Evolutionary conservation across 108 stramenopile species (phyloP).

Genomic region (Cyclotella sp.): DNA sequence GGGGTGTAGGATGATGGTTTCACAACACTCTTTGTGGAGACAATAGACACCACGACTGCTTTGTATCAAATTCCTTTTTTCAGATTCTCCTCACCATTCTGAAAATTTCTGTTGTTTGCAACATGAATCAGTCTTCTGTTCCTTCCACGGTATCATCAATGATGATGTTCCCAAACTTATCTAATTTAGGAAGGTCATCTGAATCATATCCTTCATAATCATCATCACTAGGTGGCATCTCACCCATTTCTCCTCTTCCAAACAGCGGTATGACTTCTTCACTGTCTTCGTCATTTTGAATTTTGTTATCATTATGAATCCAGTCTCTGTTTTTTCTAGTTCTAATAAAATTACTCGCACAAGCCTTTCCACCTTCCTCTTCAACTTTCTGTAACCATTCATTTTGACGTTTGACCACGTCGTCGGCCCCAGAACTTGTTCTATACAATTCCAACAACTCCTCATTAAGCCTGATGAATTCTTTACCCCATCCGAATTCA

Average conservation of each 20-base stretch:
- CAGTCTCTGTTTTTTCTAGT: slow-evolving; percentile 48
- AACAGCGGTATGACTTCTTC: slow-evolving; percentile 37
- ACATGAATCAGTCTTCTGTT: not conserved
- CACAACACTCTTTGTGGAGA: too few species aligned
- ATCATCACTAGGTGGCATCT: slow-evolving; percentile 63
- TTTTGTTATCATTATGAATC: slow-evolving; percentile 22
- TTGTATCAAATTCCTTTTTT: too few species aligned
- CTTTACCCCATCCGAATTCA: slow-evolving; percentile 96
- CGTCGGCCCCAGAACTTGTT: slow-evolving; percentile 68
- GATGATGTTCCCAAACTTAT: slow-evolving; percentile 41
- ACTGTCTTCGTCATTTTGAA: slow-evolving; percentile 48
- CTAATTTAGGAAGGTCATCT: slow-evolving; percentile 36
- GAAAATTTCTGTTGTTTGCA: not conserved
- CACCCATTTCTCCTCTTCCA: slow-evolving; percentile 49
- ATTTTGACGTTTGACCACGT: slow-evolving; percentile 87
- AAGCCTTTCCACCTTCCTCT: slow-evolving; percentile 53
- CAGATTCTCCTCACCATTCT: not conserved
- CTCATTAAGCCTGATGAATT: slow-evolving; percentile 90
- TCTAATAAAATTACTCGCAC: slow-evolving; percentile 36
- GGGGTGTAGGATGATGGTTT: too few species aligned
- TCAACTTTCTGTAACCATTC: slow-evolving; percentile 80
- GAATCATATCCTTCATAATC: slow-evolving; percentile 57
- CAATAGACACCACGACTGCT: too few species aligned
- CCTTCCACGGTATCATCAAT: slow-evolving; percentile 3
- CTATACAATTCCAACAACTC: slow-evolving; percentile 90